Evolutionary conservation across 495 filamentous ascomycete species (phyloP).

Genomic region (Collariella sp.): DNA sequence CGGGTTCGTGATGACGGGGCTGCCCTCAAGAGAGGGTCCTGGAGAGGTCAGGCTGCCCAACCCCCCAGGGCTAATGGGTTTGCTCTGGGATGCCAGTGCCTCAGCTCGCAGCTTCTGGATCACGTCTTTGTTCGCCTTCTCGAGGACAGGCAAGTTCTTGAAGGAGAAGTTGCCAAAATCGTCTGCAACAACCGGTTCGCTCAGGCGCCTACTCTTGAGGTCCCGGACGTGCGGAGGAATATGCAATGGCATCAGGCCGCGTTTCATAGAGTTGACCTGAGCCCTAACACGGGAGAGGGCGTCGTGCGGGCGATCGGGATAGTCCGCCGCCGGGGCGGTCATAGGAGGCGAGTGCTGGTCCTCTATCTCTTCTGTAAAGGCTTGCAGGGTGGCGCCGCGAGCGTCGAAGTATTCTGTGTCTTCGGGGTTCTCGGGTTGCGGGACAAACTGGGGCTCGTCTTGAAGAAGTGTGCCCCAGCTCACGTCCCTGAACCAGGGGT

Average conservation of each 20-base stretch:
- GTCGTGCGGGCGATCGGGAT: constrained; percentile 84
- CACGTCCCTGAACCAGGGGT: constrained; percentile 80
- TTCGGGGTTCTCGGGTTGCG: constrained; percentile 83
- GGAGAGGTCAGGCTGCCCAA: constrained; percentile 36
- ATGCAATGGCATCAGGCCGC: constrained; percentile 85
- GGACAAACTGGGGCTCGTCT: constrained; percentile 93
- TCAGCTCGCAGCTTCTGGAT: constrained; percentile 92
- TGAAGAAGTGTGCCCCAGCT: constrained; percentile 87
- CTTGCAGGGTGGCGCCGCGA: constrained; percentile 79
- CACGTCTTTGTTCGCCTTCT: constrained; percentile 97
- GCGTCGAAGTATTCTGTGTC: constrained; percentile 97
- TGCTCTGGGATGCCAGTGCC: constrained; percentile 61
- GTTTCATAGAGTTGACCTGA: constrained; percentile 71
- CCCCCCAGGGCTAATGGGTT: constrained; percentile 37
- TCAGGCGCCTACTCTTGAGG: constrained; percentile 73
- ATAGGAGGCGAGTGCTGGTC: constrained; percentile 71
- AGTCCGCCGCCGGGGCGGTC: constrained; percentile 55
- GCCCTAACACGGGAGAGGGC: constrained; percentile 82
- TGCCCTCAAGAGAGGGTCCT: constrained; percentile 68
- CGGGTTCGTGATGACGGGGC: constrained; percentile 68
- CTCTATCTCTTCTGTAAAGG: constrained; percentile 87
- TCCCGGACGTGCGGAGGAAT: constrained; percentile 95
- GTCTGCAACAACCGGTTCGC: constrained; percentile 79
- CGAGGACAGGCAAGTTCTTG: constrained; percentile 92
- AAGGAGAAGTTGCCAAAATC: constrained; percentile 96